A percentile compares a stretch with the other conserved stretches of the same genome.
phyloP scores from a whole-genome alignment of 1,139 yeast genomes.

The Candida sp. region DNA sequence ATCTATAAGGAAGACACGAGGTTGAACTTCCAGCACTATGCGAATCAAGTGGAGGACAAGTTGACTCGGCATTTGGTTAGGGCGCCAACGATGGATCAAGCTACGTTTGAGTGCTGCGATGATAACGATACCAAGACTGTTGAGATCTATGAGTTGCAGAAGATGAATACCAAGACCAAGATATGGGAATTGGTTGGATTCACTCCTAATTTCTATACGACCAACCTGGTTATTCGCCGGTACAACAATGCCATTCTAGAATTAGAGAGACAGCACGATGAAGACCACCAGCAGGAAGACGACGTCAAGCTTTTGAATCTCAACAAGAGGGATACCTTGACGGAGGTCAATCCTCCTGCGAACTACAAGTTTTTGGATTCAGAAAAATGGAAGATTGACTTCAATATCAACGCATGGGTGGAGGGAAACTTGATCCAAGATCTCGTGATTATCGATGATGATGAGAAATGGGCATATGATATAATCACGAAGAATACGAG shows the following conservation, averaged over 20 bases:
- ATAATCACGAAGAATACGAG: slow-evolving; percentile 11
- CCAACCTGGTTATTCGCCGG: slow-evolving; percentile 33
- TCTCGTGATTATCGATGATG: slow-evolving; percentile 62
- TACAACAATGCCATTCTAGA: slow-evolving; percentile 13
- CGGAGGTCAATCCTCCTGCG: slow-evolving; percentile 55
- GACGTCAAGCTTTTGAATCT: slow-evolving; percentile 6
- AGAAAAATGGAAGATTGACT: slow-evolving; percentile 61
- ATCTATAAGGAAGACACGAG: slow-evolving; percentile 67
- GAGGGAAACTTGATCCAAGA: slow-evolving; percentile 50
- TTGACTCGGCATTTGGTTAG: slow-evolving; percentile 10
- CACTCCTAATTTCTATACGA: slow-evolving; percentile 56
- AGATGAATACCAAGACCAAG: slow-evolving; percentile 47
- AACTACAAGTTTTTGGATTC: slow-evolving; percentile 55
- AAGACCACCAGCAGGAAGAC: slow-evolving; percentile 10
- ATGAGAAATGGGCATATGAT: slow-evolving; percentile 84
- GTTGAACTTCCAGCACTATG: slow-evolving; percentile 45
- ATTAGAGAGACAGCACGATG: slow-evolving; percentile 17
- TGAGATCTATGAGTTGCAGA: slow-evolving; percentile 76
- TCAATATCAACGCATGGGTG: slow-evolving; percentile 65
- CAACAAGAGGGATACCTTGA: slow-evolving; percentile 20
- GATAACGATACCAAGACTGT: slow-evolving; percentile 26
- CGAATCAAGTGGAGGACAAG: slow-evolving; percentile 50
- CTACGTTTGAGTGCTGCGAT: slow-evolving; percentile 1
- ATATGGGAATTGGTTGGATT: slow-evolving; percentile 69
- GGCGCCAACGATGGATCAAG: slow-evolving; percentile 6